Conservation (phyloP, 1,139 yeast genomes). For the Lodderomyces orthopsilosis region DNA sequence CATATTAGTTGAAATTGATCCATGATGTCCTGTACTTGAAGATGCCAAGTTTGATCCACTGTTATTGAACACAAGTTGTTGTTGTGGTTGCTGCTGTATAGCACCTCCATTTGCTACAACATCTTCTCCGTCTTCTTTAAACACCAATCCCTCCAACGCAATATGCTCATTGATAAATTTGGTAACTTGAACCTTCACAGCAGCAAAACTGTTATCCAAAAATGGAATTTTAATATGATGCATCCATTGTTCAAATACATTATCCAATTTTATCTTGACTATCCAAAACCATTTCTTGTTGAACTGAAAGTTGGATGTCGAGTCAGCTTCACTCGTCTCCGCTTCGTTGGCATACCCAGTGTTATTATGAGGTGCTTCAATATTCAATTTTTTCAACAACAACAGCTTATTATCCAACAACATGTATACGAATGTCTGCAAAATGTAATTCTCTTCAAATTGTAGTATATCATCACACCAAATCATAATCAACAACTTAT, state of each 20-base stretch:
- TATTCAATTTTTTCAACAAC: conserved; percentile 9
- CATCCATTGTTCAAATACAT: conserved; percentile 29
- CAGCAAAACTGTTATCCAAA: background rate
- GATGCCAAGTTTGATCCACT: background rate
- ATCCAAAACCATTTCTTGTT: conserved; percentile 29
- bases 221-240: conserved; percentile 5
- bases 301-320: conserved; percentile 17
- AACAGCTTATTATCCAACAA: conserved; percentile 17
- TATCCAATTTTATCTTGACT: conserved; percentile 23
- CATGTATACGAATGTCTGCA: conserved; percentile 28
- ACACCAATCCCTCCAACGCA: conserved; percentile 11
- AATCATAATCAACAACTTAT: conserved; percentile 28
- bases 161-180: conserved; percentile 18
- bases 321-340: conserved; percentile 10
- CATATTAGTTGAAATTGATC: background rate
- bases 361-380: conserved; percentile 3
- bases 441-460: conserved; percentile 26
- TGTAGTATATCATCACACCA: conserved; percentile 18
- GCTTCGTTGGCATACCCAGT: conserved; percentile 7
- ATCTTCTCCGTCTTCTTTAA: conserved; percentile 10
- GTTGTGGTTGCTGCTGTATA: background rate
- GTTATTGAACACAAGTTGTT: conserved; percentile 1
- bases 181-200: background rate
- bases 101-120: background rate
- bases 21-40: background rate